Percentiles rank a stretch among this genome's conserved stretches.
Conservation (phyloP, 768 basidiomycete genomes). For the Cytidiella melzeri region DNA sequence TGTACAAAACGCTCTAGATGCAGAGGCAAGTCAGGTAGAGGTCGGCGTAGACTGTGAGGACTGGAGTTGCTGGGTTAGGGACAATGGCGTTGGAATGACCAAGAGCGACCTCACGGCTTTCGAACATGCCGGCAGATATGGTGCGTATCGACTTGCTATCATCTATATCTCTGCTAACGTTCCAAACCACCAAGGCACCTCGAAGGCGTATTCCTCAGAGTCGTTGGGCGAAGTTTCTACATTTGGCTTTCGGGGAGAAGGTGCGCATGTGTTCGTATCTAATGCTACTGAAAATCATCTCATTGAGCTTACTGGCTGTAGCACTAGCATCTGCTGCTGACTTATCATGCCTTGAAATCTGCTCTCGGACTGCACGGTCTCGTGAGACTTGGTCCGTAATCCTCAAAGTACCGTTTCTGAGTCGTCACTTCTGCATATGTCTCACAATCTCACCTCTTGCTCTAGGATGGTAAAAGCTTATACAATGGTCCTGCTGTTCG, state of each 20-base stretch:
- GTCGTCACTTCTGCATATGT: no score
- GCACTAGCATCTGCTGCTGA: slow-evolving; percentile 83
- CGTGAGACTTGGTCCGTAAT: slow-evolving; percentile 72
- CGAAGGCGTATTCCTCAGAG: slow-evolving; percentile 55
- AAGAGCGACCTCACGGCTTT: slow-evolving; percentile 52
- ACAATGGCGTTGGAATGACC: slow-evolving; percentile 77
- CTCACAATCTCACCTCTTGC: no score
- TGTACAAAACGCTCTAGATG: slow-evolving; percentile 86
- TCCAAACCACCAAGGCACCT: slow-evolving; percentile 50
- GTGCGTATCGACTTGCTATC: slow-evolving; percentile 36
- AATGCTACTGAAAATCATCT: not conserved
- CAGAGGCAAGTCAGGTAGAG: slow-evolving; percentile 61
- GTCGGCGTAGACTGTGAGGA: slow-evolving; percentile 68
- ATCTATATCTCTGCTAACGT: not conserved
- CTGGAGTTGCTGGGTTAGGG: slow-evolving; percentile 82
- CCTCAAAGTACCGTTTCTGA: slow-evolving; percentile 51
- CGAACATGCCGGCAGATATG: slow-evolving; percentile 57
- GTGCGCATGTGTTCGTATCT: slow-evolving; percentile 33
- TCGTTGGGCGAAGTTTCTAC: slow-evolving; percentile 49
- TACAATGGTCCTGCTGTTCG: slow-evolving; percentile 71
- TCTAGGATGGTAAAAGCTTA: slow-evolving; percentile 59
- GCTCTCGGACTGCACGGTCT: slow-evolving; percentile 61
- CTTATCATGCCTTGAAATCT: slow-evolving; percentile 75
- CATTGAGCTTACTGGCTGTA: slow-evolving; percentile 24
- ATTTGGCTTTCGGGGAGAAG: slow-evolving; percentile 95